A percentile compares a stretch with the other conserved stretches of the same genome.
Evolutionary conservation across 208 protist genomes (phyloP).

Genomic region (Porcisia hertigi): DNA sequence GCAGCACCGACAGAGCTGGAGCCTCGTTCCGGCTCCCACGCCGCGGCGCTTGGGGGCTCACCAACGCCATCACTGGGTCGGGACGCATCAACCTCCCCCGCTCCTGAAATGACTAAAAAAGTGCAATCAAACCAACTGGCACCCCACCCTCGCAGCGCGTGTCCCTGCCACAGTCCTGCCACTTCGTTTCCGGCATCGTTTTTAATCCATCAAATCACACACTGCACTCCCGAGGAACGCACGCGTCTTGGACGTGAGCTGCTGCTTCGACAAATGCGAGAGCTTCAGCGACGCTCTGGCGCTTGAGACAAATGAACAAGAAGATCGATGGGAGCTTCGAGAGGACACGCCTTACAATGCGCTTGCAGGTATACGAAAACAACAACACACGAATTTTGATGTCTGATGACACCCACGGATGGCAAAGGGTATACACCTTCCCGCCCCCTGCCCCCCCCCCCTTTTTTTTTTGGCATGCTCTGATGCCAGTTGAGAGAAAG

Average conservation of each 20-base stretch:
- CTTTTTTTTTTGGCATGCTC: background rate
- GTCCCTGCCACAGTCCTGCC: background rate
- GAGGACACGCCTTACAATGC: background rate
- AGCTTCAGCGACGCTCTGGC: slow-evolving; percentile 23
- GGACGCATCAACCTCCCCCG: background rate
- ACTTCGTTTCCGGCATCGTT: background rate
- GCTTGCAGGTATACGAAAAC: background rate
- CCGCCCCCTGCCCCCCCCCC: background rate
- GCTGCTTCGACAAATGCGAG: slow-evolving; percentile 54
- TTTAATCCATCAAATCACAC: slow-evolving; percentile 26
- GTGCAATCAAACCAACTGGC: background rate
- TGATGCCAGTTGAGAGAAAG: too few relatives aligned
- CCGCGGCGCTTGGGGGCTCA: background rate
- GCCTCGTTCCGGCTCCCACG: background rate
- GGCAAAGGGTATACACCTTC: too few relatives aligned
- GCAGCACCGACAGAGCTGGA: too few relatives aligned
- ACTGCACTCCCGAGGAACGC: slow-evolving; percentile 27
- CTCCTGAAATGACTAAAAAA: background rate
- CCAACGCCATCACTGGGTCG: background rate
- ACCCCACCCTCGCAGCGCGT: background rate
- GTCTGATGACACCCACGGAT: too few relatives aligned
- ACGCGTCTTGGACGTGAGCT: slow-evolving; percentile 59
- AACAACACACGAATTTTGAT: too few relatives aligned
- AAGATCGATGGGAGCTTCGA: too few relatives aligned
- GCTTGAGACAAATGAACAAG: too few relatives aligned